Evolutionary conservation across 208 protist species (phyloP), one percentile per base, ranked within the genome.

Genomic region (Trypanosoma brucei): DNA sequence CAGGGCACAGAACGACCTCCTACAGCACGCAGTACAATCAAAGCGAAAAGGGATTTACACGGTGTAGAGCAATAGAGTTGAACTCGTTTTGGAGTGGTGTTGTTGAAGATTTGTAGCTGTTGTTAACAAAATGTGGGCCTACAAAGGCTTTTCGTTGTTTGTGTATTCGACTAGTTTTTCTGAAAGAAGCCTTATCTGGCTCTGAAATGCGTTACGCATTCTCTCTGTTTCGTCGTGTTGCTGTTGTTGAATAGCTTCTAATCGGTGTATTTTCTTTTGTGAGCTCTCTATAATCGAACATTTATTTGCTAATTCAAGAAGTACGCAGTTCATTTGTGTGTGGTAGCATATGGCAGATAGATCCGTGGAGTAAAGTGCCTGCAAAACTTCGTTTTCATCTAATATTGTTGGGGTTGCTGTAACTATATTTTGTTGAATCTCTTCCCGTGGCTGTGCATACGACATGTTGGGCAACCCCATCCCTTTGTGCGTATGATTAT

Each of bases 141-240:
- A 14, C 8, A 46, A 6, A 14, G 6, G 42, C 6, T 46, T 11
- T 46, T 46, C 42, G 42, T 11, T 46, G 42, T 46, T 46, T 34
- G 45, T 66, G 42, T 34, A 53, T 49, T 71, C 50, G 1, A 70
- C 58, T 30, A 91, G 68, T 51, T 88, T 76, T 7, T 88, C 83
- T 4, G 88, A 94, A 5, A 94, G 65, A 1, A 87, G 39, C n/a
- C 65, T 62, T 38, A 94, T 88, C 63, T 94, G 83, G 3, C 70
- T 70, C 70, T 90, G 74, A 40, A 94, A 65, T 33, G 74, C 79
- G 22, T 70, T 48, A 14, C 75, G 81, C 50, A 73, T 83, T 14
- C 75, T 70, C 48, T 86, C 70, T 3, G 78, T 50, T 31, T 89
- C 80, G 5, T 72, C 77, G 30, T 48, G 59, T 53, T 86, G 72